A percentile compares a stretch with the other conserved stretches of the same genome.
These are phyloP conservation scores for Shiraia sp. DNA, from an alignment of 2,329 filamentous ascomycete species.

Conservation along the genomic window DNA sequence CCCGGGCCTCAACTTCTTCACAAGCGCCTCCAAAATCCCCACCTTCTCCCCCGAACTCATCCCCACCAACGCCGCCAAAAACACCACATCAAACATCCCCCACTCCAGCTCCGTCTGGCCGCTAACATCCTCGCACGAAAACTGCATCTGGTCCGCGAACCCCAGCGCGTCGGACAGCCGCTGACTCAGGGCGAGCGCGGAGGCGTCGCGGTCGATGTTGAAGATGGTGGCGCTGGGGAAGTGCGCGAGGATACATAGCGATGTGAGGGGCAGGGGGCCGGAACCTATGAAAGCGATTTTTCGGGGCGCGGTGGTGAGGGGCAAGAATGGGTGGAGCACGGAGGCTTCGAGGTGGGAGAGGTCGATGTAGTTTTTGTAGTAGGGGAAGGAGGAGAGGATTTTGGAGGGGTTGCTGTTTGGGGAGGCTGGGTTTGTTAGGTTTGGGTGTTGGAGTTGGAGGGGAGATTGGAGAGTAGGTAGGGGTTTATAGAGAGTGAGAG, in stretches of 20 bases:
- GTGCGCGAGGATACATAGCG: slow-evolving; percentile 48
- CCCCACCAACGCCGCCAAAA: slow-evolving; percentile 57
- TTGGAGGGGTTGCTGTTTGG: neutral
- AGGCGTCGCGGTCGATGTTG: slow-evolving; percentile 49
- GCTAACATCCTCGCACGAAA: slow-evolving; percentile 43
- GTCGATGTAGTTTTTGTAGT: slow-evolving; percentile 55
- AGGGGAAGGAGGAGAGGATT: slow-evolving; percentile 50
- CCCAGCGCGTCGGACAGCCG: slow-evolving; percentile 42
- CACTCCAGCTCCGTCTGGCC: slow-evolving; percentile 23
- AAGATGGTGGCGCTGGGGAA: slow-evolving; percentile 39
- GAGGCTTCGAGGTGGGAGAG: slow-evolving; percentile 53
- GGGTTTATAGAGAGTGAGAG: no score
- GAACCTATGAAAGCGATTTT: slow-evolving; percentile 56
- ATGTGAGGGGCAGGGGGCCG: slow-evolving; percentile 55
- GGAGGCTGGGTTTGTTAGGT: no score
- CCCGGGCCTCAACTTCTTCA: slow-evolving; percentile 47
- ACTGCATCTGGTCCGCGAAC: slow-evolving; percentile 38
- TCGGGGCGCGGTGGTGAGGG: slow-evolving; percentile 16
- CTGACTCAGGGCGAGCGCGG: slow-evolving; percentile 41
- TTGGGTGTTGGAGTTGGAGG: no score
- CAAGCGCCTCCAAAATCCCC: slow-evolving; percentile 43
- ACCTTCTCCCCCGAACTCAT: slow-evolving; percentile 49
- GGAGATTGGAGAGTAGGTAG: no score
- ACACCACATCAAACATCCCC: slow-evolving; percentile 51
- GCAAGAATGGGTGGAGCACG: slow-evolving; percentile 45